Conservation (phyloP, 148 eudicot species). For the Camellia sinensis region DNA sequence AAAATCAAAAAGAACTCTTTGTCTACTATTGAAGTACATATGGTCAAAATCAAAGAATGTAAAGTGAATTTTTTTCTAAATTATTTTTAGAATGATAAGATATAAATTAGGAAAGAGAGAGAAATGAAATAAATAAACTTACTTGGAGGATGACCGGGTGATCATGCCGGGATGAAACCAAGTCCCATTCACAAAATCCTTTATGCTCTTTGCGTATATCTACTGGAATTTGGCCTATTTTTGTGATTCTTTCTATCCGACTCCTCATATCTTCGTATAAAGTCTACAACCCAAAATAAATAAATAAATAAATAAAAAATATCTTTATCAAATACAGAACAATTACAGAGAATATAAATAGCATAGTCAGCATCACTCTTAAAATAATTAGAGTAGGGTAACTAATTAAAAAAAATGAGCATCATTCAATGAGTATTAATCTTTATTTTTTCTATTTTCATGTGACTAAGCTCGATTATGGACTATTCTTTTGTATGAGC, state of each 20-base stretch:
- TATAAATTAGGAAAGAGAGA: background rate
- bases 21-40: too few species aligned
- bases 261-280: constrained; percentile 21
- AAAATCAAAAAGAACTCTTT: too few species aligned
- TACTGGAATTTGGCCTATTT: constrained; percentile 15
- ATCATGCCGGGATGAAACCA: background rate
- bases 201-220: constrained; percentile 17
- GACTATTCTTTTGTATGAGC: too few species aligned
- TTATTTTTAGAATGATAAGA: background rate
- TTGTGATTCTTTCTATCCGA: background rate
- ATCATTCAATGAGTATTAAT: too few species aligned
- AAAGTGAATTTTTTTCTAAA: background rate
- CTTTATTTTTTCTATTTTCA: too few species aligned
- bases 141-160: constrained; percentile 26
- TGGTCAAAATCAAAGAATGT: too few species aligned
- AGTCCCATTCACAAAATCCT: constrained; percentile 26
- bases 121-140: background rate
- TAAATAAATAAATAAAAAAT: background rate
- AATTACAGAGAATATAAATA: background rate
- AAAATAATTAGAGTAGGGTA: too few species aligned
- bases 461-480: too few species aligned
- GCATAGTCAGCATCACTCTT: background rate
- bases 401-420: too few species aligned
- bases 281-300: background rate
- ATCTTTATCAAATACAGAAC: background rate